These are phyloP conservation scores for Pichia membranifaciens DNA, from an alignment of 805 yeast genomes.

Conservation along the genomic window DNA sequence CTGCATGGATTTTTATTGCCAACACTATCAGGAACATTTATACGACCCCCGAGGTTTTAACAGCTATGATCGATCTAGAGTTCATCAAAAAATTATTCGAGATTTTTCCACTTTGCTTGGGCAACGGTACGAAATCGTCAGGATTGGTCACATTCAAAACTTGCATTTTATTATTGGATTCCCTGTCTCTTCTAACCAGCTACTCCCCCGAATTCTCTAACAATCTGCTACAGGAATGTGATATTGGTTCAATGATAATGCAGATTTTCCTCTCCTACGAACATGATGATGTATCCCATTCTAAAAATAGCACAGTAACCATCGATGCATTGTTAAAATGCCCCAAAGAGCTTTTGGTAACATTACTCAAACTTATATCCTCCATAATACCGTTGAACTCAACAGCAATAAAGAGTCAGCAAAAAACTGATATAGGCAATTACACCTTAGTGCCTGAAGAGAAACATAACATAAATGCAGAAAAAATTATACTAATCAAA, in stretches of 20 bases:
- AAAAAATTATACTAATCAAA: slow-evolving; percentile 30
- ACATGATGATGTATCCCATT: slow-evolving; percentile 20
- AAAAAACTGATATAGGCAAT: slow-evolving; percentile 27
- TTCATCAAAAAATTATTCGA: slow-evolving; percentile 30
- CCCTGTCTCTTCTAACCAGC: slow-evolving; percentile 40
- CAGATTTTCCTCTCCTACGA: slow-evolving; percentile 36
- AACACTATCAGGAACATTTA: slow-evolving; percentile 48
- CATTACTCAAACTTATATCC: slow-evolving; percentile 50
- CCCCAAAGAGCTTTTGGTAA: slow-evolving; percentile 58
- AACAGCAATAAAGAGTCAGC: slow-evolving; percentile 5
- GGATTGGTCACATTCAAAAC: slow-evolving; percentile 32
- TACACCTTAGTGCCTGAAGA: slow-evolving; percentile 11
- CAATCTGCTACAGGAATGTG: slow-evolving; percentile 41
- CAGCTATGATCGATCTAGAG: slow-evolving; percentile 35
- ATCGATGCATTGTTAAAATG: slow-evolving; percentile 70
- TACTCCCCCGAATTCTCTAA: slow-evolving; percentile 39
- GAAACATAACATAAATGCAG: slow-evolving; percentile 23
- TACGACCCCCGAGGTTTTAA: slow-evolving; percentile 38
- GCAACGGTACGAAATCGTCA: slow-evolving; percentile 23
- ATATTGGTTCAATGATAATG: slow-evolving; percentile 50
- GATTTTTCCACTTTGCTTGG: slow-evolving; percentile 26
- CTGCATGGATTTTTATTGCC: slow-evolving; percentile 60
- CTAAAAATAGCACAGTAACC: slow-evolving; percentile 28
- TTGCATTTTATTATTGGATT: slow-evolving; percentile 37
- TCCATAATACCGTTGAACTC: slow-evolving; percentile 47